These are phyloP conservation scores for Diplodia corticola DNA, from an alignment of 2,329 filamentous ascomycete genomes.

Conservation along the genomic window DNA sequence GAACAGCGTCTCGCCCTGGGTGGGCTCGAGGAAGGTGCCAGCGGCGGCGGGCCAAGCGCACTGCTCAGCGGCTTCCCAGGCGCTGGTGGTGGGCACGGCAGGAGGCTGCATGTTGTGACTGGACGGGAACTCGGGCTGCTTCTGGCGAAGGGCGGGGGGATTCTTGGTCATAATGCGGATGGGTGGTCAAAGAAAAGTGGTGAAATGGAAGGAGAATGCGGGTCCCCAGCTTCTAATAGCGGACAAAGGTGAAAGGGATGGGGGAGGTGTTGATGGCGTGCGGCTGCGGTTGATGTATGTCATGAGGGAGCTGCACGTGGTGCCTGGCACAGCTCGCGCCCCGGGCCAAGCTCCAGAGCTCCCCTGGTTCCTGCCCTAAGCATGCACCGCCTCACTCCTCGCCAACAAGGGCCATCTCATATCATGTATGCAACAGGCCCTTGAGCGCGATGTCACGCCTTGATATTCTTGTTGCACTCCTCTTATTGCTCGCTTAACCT, in stretches of 20 bases:
- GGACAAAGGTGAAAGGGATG: background rate
- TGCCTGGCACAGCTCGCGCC: constrained; percentile 7
- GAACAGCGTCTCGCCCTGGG: constrained; percentile 7
- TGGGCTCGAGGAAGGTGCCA: constrained; percentile 27
- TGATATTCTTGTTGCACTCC: too few species aligned
- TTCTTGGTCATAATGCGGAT: constrained; percentile 39
- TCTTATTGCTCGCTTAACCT: too few species aligned
- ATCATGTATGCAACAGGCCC: background rate
- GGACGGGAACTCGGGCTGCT: constrained; percentile 35
- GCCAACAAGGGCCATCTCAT: too few species aligned
- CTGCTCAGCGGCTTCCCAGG: background rate
- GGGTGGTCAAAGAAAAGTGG: background rate
- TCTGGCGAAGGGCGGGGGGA: constrained; percentile 37
- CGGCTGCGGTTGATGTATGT: background rate
- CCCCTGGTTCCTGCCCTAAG: background rate
- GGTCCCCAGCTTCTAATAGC: background rate
- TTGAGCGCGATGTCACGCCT: too few species aligned
- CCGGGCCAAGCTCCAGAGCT: constrained; percentile 18
- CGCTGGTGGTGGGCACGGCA: constrained; percentile 25
- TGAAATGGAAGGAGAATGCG: background rate
- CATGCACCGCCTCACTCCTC: background rate
- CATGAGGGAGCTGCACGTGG: constrained; percentile 22
- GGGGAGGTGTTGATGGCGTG: background rate
- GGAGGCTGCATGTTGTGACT: constrained; percentile 27
- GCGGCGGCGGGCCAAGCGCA: constrained; percentile 24